Conservation (phyloP, 2,329 filamentous ascomycete genomes). For the Clonostachys rhizophaga region DNA sequence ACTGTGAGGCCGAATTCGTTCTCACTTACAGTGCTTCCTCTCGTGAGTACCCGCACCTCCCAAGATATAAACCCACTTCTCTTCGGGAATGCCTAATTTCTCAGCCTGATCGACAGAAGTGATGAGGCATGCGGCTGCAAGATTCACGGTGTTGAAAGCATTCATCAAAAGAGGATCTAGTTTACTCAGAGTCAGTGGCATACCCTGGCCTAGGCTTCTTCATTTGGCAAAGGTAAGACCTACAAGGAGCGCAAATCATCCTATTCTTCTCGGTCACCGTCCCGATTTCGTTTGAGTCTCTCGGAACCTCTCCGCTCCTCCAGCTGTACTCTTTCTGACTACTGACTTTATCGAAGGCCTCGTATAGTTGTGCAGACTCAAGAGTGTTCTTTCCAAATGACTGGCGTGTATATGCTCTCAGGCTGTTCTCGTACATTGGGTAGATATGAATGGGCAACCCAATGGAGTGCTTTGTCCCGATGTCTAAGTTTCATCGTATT, state of each 20-base stretch:
- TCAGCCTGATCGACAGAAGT: constrained; percentile 52
- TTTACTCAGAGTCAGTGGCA: neutral
- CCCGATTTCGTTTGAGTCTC: constrained; percentile 45
- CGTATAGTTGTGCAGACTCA: constrained; percentile 58
- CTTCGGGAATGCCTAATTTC: constrained; percentile 45
- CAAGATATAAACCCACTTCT: constrained; percentile 59
- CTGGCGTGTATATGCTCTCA: constrained; percentile 51
- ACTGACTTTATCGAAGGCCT: constrained; percentile 53
- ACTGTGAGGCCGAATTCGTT: neutral
- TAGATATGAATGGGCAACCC: constrained; percentile 64
- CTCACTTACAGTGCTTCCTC: constrained; percentile 39
- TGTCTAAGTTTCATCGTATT: constrained; percentile 26
- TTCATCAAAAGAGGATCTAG: constrained; percentile 66
- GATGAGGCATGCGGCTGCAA: constrained; percentile 55
- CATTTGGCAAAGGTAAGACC: constrained; percentile 9
- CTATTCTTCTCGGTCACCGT: constrained; percentile 52
- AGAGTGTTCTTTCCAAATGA: constrained; percentile 47
- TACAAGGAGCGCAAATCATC: constrained; percentile 66
- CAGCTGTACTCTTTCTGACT: constrained; percentile 49
- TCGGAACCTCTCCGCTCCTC: constrained; percentile 42
- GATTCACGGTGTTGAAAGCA: constrained; percentile 65
- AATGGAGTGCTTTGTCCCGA: constrained; percentile 51
- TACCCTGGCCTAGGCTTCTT: neutral
- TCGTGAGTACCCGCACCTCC: constrained; percentile 61
- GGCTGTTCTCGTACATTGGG: constrained; percentile 61